These are phyloP conservation scores for Trichomonas tenax DNA, from an alignment of 208 protist species.

Conservation along the genomic window DNA sequence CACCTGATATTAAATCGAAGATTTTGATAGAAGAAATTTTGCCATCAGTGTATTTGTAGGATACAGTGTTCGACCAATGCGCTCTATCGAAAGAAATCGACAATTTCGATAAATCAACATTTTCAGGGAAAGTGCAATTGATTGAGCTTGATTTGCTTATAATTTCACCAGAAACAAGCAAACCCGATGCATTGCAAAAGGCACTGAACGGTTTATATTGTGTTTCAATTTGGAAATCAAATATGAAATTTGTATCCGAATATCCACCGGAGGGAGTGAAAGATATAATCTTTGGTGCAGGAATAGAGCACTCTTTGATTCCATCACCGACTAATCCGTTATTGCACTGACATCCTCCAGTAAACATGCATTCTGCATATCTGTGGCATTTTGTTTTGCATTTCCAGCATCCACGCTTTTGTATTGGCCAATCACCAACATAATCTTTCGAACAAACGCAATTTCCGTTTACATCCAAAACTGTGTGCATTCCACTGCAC, in stretches of 20 bases:
- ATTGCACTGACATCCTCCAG: not conserved
- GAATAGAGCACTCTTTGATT: not conserved
- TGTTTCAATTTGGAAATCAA: not conserved
- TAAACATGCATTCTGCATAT: not conserved
- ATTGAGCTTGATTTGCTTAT: not conserved
- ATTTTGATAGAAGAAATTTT: not conserved
- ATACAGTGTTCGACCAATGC: not conserved
- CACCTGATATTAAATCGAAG: not conserved
- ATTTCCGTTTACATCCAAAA: not conserved
- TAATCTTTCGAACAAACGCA: not conserved
- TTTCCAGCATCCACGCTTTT: not conserved
- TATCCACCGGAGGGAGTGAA: not conserved
- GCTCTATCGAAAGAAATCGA: not conserved
- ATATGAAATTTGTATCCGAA: not conserved
- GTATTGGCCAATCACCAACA: not conserved
- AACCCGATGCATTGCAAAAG: not conserved
- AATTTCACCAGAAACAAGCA: not conserved
- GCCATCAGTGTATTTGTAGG: not conserved
- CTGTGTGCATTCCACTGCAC: not conserved
- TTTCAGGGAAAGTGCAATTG: not conserved
- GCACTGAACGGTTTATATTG: not conserved
- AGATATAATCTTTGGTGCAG: not conserved
- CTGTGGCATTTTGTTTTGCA: not conserved
- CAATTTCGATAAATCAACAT: not conserved
- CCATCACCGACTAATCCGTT: not conserved